phyloP scores from a whole-genome alignment of 495 filamentous ascomycete genomes.

The Lentithecium fluviatile region DNA sequence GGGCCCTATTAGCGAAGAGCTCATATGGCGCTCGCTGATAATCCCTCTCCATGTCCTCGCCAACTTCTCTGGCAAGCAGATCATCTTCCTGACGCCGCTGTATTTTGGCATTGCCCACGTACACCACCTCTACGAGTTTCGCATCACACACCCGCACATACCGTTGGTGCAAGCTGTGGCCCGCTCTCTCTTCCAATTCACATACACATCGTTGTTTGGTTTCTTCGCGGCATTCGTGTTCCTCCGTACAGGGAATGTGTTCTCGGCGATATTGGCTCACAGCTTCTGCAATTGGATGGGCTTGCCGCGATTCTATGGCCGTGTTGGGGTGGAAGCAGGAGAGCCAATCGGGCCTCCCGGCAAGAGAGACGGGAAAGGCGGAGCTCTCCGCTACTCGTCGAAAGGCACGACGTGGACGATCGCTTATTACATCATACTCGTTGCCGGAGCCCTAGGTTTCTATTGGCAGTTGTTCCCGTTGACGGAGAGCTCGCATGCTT shows the following conservation, averaged over 20 bases:
- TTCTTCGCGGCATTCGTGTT: slow-evolving; percentile 91
- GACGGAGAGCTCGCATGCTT: slow-evolving; percentile 59
- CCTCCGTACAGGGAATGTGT: slow-evolving; percentile 76
- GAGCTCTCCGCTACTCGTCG: neutral
- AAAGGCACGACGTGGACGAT: slow-evolving; percentile 64
- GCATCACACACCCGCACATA: slow-evolving; percentile 71
- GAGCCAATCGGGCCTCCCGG: slow-evolving; percentile 36
- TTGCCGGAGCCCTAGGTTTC: slow-evolving; percentile 69
- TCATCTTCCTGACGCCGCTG: slow-evolving; percentile 77
- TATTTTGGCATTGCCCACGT: slow-evolving; percentile 95
- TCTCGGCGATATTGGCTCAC: slow-evolving; percentile 71
- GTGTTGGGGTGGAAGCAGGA: slow-evolving; percentile 61
- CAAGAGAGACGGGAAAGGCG: slow-evolving; percentile 44
- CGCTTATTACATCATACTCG: slow-evolving; percentile 71
- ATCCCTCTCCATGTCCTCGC: slow-evolving; percentile 80
- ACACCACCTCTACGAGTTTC: slow-evolving; percentile 96
- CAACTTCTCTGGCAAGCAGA: slow-evolving; percentile 46
- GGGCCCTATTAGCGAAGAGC: slow-evolving; percentile 89
- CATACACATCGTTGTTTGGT: slow-evolving; percentile 92
- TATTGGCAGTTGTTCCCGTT: slow-evolving; percentile 67
- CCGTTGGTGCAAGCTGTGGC: slow-evolving; percentile 58
- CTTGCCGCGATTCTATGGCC: slow-evolving; percentile 81
- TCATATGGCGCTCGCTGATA: slow-evolving; percentile 85
- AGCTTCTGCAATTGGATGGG: slow-evolving; percentile 93
- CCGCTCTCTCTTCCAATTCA: slow-evolving; percentile 77